Evolutionary conservation across 441 rosid genomes (phyloP).

Genomic region (Populus trichocarpa): DNA sequence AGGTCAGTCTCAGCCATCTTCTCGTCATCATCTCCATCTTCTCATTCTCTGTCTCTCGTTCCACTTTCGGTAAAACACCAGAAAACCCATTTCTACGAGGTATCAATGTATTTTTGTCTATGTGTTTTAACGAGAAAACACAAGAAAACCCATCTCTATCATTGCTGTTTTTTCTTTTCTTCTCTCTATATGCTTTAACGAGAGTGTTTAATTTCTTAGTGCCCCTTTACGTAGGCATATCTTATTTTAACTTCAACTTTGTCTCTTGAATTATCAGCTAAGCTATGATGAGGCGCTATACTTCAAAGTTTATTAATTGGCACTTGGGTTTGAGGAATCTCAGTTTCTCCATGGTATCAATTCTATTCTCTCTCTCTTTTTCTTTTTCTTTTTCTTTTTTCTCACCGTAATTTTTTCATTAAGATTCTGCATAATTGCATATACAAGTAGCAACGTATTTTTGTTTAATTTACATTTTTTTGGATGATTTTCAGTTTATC

Average conservation of each 20-base stretch:
- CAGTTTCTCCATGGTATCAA: constrained; percentile 21
- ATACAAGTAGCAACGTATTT: neutral
- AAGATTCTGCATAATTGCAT: neutral
- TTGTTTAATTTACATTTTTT: neutral
- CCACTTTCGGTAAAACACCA: neutral
- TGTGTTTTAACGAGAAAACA: neutral
- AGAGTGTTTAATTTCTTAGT: neutral
- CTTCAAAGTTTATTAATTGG: constrained; percentile 15
- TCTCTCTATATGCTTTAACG: neutral
- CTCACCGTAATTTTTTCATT: neutral
- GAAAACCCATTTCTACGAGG: no score
- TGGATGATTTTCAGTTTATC: no score
- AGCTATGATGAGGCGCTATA: constrained; percentile 29
- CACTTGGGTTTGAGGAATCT: constrained; percentile 20
- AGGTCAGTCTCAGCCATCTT: neutral
- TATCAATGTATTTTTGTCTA: no score
- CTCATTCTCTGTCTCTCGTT: neutral
- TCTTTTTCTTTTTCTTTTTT: neutral
- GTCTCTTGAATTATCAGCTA: neutral
- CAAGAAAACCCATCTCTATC: no score
- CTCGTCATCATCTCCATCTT: neutral
- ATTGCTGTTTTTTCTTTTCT: neutral
- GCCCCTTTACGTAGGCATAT: neutral
- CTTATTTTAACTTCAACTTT: neutral
- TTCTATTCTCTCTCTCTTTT: neutral